These are phyloP conservation scores for Hirsutella minnesotensis DNA, from an alignment of 2,329 filamentous ascomycete species.

Conservation along the genomic window DNA sequence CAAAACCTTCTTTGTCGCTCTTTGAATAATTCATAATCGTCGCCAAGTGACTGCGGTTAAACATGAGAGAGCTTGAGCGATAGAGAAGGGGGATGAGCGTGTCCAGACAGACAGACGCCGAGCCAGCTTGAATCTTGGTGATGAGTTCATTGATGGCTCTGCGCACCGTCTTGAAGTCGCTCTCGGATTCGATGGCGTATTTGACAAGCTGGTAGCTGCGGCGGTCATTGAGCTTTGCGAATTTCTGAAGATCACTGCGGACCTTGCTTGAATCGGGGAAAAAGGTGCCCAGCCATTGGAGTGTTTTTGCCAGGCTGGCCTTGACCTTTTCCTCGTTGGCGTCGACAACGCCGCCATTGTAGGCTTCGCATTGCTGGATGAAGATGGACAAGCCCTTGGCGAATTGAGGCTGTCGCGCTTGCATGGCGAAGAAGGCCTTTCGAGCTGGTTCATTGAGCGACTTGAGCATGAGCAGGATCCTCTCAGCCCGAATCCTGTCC, in stretches of 20 bases:
- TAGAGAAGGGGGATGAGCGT: constrained; percentile 76
- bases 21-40: constrained; percentile 81
- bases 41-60: constrained; percentile 88
- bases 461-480: constrained; percentile 71
- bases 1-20: constrained; percentile 69
- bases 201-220: constrained; percentile 81
- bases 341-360: constrained; percentile 76
- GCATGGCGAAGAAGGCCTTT: constrained; percentile 79
- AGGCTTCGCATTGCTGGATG: constrained; percentile 73
- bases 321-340: constrained; percentile 60
- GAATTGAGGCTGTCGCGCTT: constrained; percentile 64
- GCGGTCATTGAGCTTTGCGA: constrained; percentile 82
- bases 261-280: constrained; percentile 66
- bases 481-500: constrained; percentile 70
- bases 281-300: constrained; percentile 60
- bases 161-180: constrained; percentile 83
- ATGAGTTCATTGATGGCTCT: constrained; percentile 84
- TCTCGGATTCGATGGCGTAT: constrained; percentile 73
- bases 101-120: constrained; percentile 56
- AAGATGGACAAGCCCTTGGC: constrained; percentile 65
- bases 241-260: constrained; percentile 71
- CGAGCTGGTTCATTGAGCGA: constrained; percentile 68
- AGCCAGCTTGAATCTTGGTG: constrained; percentile 62
- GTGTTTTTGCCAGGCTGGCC: constrained; percentile 56
- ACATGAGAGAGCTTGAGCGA: constrained; percentile 71